A percentile compares a stretch with the other conserved stretches of the same genome.
phyloP scores from a whole-genome alignment of 768 basidiomycete genomes.

The Leccinum broughii region DNA sequence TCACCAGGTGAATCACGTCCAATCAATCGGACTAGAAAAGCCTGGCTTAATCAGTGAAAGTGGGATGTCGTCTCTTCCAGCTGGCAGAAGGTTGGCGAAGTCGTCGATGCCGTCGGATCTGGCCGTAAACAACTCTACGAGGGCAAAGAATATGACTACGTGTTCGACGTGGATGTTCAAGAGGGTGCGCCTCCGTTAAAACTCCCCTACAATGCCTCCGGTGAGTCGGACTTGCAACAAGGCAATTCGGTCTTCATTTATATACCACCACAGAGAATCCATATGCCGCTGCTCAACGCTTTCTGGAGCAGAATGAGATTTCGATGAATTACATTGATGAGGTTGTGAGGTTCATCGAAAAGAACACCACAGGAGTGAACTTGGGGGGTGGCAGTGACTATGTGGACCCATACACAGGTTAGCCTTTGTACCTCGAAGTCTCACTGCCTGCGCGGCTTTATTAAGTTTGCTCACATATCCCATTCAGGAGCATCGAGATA shows the following conservation, averaged over 20 bases:
- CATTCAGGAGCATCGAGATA: slow-evolving; percentile 65
- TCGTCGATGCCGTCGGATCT: slow-evolving; percentile 91
- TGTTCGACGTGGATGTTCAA: slow-evolving; percentile 97
- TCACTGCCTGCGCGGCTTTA: background rate
- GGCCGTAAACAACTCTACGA: slow-evolving; percentile 89
- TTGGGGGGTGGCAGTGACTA: slow-evolving; percentile 63
- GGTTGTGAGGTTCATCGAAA: slow-evolving; percentile 91
- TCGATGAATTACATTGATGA: slow-evolving; percentile 83
- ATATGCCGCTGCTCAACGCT: slow-evolving; percentile 84
- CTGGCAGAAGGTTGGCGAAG: slow-evolving; percentile 96
- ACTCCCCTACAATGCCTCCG: slow-evolving; percentile 88
- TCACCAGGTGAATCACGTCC: slow-evolving; percentile 64
- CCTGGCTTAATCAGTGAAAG: slow-evolving; percentile 41
- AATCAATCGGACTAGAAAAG: background rate
- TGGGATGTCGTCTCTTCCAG: slow-evolving; percentile 70
- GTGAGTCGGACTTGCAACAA: slow-evolving; percentile 40
- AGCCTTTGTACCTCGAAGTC: slow-evolving; percentile 3
- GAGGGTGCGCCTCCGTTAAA: slow-evolving; percentile 93
- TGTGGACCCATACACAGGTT: slow-evolving; percentile 91
- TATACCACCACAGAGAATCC: slow-evolving; percentile 70
- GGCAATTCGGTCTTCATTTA: slow-evolving; percentile 2
- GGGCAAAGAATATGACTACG: slow-evolving; percentile 97
- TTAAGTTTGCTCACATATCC: background rate
- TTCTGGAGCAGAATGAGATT: slow-evolving; percentile 81
- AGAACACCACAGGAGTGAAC: slow-evolving; percentile 79